Evolutionary conservation across 495 filamentous ascomycete genomes (phyloP).

Genomic region (Pseudomonodictys pantanalensis): DNA sequence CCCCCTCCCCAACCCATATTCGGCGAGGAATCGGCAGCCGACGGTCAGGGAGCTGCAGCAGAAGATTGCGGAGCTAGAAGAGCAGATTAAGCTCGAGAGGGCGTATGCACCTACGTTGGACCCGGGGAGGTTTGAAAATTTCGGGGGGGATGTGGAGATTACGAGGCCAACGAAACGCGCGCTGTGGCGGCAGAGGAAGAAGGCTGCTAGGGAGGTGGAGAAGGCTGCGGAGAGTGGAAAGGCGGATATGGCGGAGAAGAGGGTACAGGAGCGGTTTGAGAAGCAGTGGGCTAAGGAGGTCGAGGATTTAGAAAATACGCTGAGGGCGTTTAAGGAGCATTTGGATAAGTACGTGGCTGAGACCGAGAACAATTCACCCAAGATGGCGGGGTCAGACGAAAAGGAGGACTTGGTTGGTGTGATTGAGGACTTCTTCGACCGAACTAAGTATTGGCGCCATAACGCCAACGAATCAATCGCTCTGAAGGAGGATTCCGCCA

Average conservation of each 20-base stretch:
- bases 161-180: not conserved
- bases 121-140: not conserved
- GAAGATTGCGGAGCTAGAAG: not conserved
- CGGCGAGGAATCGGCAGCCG: not conserved
- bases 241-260: not conserved
- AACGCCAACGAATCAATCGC: no score
- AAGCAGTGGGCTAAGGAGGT: not conserved
- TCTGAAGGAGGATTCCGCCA: no score
- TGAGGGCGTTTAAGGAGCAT: not conserved
- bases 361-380: no score
- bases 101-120: not conserved
- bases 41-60: not conserved
- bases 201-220: not conserved
- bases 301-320: not conserved
- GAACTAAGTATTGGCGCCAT: no score
- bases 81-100: constrained; percentile 4
- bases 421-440: no score
- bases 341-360: not conserved
- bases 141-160: not conserved
- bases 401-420: no score
- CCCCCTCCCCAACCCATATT: no score
- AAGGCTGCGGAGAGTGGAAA: not conserved
- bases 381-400: no score
- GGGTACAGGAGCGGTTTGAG: not conserved
- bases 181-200: constrained; percentile 12